These are phyloP conservation scores for Planoprotostelium fungivorum DNA, from an alignment of 78 protist genomes.

Conservation along the genomic window DNA sequence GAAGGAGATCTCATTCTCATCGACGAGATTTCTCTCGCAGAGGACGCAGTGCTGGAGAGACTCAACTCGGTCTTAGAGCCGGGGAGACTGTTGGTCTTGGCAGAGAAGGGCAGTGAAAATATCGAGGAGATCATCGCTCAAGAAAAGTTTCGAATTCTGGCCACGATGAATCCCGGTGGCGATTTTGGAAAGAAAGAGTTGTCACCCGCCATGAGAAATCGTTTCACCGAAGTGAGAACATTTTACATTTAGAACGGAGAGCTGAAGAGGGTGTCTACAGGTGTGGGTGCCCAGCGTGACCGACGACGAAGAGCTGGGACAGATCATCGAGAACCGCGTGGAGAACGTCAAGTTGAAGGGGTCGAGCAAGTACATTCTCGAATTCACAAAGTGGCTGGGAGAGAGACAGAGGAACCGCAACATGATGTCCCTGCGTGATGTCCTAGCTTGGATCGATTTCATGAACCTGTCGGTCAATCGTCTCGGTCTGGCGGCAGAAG, in stretches of 20 bases:
- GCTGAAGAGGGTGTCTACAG: neutral
- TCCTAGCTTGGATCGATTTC: constrained; percentile 84
- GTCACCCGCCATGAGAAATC: constrained; percentile 98
- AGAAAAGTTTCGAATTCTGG: constrained; percentile 85
- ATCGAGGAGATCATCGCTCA: constrained; percentile 55
- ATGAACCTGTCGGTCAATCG: constrained; percentile 31
- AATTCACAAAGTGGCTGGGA: constrained; percentile 37
- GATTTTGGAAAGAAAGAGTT: constrained; percentile 99
- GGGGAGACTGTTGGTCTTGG: constrained; percentile 73
- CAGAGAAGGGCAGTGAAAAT: constrained; percentile 81
- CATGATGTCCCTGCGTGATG: constrained; percentile 76
- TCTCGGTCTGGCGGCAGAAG: neutral
- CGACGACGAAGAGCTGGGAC: constrained; percentile 48
- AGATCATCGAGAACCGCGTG: constrained; percentile 47
- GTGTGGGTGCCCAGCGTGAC: constrained; percentile 88
- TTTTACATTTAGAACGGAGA: neutral
- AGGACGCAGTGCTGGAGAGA: constrained; percentile 99
- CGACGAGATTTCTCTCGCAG: constrained; percentile 98
- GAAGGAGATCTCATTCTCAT: constrained; percentile 88
- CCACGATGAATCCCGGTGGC: constrained; percentile 99
- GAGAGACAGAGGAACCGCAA: constrained; percentile 42
- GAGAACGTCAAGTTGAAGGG: neutral
- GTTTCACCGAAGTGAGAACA: constrained; percentile 68
- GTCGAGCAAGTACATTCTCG: constrained; percentile 16
- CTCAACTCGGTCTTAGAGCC: constrained; percentile 98